Conservation (phyloP, 495 filamentous ascomycete genomes). For the Podospora tetraspora region DNA sequence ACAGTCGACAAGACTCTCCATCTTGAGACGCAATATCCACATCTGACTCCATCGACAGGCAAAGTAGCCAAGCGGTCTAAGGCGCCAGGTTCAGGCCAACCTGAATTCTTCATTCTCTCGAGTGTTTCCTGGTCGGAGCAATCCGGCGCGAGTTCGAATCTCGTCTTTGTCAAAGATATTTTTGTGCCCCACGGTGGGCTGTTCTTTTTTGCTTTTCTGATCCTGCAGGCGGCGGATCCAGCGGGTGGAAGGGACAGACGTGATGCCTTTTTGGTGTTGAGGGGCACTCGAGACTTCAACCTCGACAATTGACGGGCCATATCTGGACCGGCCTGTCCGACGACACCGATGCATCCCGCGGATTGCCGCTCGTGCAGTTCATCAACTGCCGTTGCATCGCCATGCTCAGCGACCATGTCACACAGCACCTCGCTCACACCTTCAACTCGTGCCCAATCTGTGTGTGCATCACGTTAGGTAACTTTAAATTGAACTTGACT, state of each 20-base stretch:
- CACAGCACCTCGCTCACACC: neutral
- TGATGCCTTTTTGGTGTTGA: neutral
- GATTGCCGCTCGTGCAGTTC: conserved; percentile 1
- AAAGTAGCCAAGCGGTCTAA: conserved; percentile 33
- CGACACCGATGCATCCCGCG: neutral
- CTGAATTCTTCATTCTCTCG: conserved; percentile 10
- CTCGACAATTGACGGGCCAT: neutral
- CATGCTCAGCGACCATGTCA: neutral
- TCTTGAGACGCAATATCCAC: neutral
- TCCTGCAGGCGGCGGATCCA: too few relatives aligned
- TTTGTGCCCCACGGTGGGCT: neutral
- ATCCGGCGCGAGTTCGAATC: conserved; percentile 34
- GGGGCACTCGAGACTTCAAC: neutral
- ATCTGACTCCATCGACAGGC: neutral
- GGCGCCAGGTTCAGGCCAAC: conserved; percentile 31
- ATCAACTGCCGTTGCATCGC: neutral
- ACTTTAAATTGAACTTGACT: neutral
- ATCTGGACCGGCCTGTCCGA: neutral
- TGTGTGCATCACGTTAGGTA: neutral
- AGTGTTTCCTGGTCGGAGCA: conserved; percentile 27
- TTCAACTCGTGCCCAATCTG: neutral
- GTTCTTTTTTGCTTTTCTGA: neutral
- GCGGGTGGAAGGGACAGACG: neutral
- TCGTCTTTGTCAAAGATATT: conserved; percentile 28
- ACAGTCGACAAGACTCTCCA: neutral